Evolutionary conservation across 768 basidiomycete genomes (phyloP), one percentile per base, ranked within the genome.

Genomic region (Suillus variegatus): DNA sequence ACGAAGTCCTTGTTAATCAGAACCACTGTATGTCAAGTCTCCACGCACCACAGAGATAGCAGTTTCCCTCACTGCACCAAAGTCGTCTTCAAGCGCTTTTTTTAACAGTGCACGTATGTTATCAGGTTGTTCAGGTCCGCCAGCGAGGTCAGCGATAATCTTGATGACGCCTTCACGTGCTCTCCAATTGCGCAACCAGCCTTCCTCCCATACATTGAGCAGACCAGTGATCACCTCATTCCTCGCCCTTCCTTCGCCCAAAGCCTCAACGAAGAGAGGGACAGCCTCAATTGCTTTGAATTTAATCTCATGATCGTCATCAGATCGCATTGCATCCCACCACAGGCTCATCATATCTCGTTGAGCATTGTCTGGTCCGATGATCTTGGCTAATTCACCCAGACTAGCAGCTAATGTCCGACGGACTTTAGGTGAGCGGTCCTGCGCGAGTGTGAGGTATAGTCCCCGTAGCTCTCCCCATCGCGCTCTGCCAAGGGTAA

Each of bases 311-410:
- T 73, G 74, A 61, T 92, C 92, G 12, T 86, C 87, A 20, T 84
- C 80, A 58, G 77, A 79, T 46, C 79, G 76, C 66, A 91, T 79
- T 40, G 81, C 81, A 41, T 85, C 84, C 79, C 83, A 84, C 88
- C 89, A 96, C 51, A 95, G 83, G 3, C 82, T 82, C 61, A 95
- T 70, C 51, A 99, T 79, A 74, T 95, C 94, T 49, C 76, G 74
- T 57, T 81, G 79, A 1, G 94, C 84, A 66, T 91, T 81, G 41
- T 88, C 86, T 38, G 83, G 80, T 0, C 93, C 94, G 44, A 98
- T 84, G 63, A 98, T 89, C 72, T 88, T 89, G 25, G 95, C 95
- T 56, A 98, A 78, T 75, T 95, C 95, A 60, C 95, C 95, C 16
- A 97, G 73, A 64, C 93, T 93, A 1, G 97, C 94, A 4, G 95